Percentiles rank a stretch among this genome's conserved stretches.
Evolutionary conservation across 257 asterid genomes (phyloP).

Genomic region (Solanum bulbocastanum): DNA sequence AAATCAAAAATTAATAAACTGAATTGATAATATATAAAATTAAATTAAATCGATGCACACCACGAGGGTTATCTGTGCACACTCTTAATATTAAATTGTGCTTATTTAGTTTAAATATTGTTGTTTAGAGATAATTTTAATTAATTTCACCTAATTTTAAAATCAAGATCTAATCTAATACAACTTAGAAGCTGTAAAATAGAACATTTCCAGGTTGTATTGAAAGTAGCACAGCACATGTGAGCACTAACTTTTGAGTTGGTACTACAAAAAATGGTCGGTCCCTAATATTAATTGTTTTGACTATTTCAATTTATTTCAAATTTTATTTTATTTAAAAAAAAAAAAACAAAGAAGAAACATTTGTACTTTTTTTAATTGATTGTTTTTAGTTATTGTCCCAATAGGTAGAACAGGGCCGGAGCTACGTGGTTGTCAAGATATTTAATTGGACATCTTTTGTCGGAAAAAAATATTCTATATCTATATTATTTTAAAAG

Average conservation of each 20-base stretch:
- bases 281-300: not conserved
- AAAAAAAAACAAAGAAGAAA: not conserved
- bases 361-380: not conserved
- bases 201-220: not conserved
- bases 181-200: not conserved
- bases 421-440: not conserved
- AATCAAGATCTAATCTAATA: not conserved
- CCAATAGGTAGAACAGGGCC: not conserved
- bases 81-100: too few relatives aligned
- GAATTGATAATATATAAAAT: too few relatives aligned
- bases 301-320: not conserved
- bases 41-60: too few relatives aligned
- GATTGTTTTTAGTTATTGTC: too few relatives aligned
- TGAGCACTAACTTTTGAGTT: not conserved
- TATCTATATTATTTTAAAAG: too few relatives aligned
- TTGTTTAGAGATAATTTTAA: not conserved
- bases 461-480: too few relatives aligned
- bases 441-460: not conserved
- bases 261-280: not conserved
- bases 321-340: not conserved
- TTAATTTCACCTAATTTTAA: too few relatives aligned
- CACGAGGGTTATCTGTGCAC: too few relatives aligned
- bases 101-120: not conserved
- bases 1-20: too few relatives aligned
- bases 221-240: not conserved